A percentile compares a stretch with the other conserved stretches of the same genome.
These are phyloP conservation scores for Articulospora tetracladia DNA, from an alignment of 495 filamentous ascomycete genomes.

Conservation along the genomic window DNA sequence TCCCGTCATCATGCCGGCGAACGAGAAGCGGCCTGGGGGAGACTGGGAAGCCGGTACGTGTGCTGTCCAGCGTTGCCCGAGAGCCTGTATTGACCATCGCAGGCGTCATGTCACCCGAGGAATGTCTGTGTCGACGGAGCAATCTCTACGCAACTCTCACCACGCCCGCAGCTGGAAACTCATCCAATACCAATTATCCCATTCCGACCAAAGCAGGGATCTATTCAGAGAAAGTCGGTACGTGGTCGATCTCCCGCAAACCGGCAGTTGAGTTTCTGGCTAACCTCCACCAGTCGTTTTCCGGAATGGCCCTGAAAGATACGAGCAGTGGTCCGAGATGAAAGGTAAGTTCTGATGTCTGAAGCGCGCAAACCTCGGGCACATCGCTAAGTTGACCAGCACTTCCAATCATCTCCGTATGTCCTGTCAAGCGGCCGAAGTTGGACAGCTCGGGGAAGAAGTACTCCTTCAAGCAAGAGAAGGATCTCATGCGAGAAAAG, in stretches of 20 bases:
- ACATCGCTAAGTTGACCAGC: slow-evolving; percentile 23
- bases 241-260: slow-evolving; percentile 21
- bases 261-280: slow-evolving; percentile 14
- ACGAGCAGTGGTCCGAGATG: slow-evolving; percentile 37
- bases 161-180: slow-evolving; percentile 43
- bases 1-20: slow-evolving; percentile 69
- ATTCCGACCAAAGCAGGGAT: slow-evolving; percentile 63
- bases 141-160: slow-evolving; percentile 62
- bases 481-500: slow-evolving; percentile 66
- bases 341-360: slow-evolving; percentile 33
- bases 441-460: slow-evolving; percentile 58
- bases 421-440: slow-evolving; percentile 67
- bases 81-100: background rate
- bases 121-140: slow-evolving; percentile 66
- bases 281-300: slow-evolving; percentile 38
- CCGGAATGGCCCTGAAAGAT: slow-evolving; percentile 45
- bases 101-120: slow-evolving; percentile 59
- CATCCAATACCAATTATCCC: slow-evolving; percentile 55
- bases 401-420: slow-evolving; percentile 67
- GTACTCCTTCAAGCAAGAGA: slow-evolving; percentile 66
- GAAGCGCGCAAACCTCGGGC: slow-evolving; percentile 33
- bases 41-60: slow-evolving; percentile 69
- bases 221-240: slow-evolving; percentile 61
- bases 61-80: background rate
- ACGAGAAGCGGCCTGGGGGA: slow-evolving; percentile 69